Conservation (phyloP, 441 rosid genomes). For the Populus hybrid region DNA sequence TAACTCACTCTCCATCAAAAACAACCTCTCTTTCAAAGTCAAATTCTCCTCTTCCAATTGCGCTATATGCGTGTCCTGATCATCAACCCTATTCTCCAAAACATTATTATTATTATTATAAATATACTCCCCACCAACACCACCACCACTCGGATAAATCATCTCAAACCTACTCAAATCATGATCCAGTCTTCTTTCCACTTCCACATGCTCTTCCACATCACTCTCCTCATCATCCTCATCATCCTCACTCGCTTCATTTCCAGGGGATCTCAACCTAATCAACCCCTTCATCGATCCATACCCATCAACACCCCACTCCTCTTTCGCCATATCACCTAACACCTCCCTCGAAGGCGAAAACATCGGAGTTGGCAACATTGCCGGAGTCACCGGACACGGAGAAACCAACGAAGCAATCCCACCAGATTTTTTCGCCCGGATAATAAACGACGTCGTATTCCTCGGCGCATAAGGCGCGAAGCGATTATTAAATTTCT, state of each 20-base stretch:
- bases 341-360: slow-evolving; percentile 83
- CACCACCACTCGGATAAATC: slow-evolving; percentile 72
- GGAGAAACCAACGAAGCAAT: slow-evolving; percentile 91
- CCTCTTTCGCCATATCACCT: slow-evolving; percentile 95
- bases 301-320: slow-evolving; percentile 98
- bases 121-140: slow-evolving; percentile 47
- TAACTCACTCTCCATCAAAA: slow-evolving; percentile 86
- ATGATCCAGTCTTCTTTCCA: slow-evolving; percentile 91
- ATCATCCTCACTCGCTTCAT: slow-evolving; percentile 65
- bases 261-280: slow-evolving; percentile 70
- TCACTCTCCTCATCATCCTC: slow-evolving; percentile 95
- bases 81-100: slow-evolving; percentile 91
- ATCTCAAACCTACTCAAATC: slow-evolving; percentile 96
- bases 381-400: slow-evolving; percentile 82
- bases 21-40: slow-evolving; percentile 83
- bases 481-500: slow-evolving; percentile 51
- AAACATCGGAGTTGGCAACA: slow-evolving; percentile 77
- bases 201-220: slow-evolving; percentile 94
- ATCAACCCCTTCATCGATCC: slow-evolving; percentile 97
- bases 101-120: slow-evolving; percentile 46
- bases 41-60: slow-evolving; percentile 92
- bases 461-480: slow-evolving; percentile 95
- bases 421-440: slow-evolving; percentile 91
- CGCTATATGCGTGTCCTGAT: slow-evolving; percentile 89
- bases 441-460: slow-evolving; percentile 77